A percentile compares a stretch with the other conserved stretches of the same genome.
These are phyloP conservation scores for Phyllosticta capitalensis DNA, from an alignment of 2,329 filamentous ascomycete genomes.

Conservation along the genomic window DNA sequence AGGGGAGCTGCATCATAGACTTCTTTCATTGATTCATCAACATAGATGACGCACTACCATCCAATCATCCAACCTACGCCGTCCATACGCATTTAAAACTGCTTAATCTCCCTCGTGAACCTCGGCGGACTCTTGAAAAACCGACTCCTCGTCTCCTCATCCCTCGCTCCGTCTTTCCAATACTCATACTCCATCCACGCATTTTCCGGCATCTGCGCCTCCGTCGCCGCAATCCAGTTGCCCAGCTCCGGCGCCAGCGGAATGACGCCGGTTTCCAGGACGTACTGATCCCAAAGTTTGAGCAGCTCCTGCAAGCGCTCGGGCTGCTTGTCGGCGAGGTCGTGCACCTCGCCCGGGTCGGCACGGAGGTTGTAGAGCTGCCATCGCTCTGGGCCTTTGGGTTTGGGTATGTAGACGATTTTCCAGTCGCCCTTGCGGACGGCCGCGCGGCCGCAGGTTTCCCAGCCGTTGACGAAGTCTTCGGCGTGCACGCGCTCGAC, in stretches of 20 bases:
- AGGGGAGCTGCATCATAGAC: too few species aligned
- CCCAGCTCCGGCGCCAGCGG: conserved; percentile 50
- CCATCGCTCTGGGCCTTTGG: conserved; percentile 47
- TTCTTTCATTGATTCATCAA: too few species aligned
- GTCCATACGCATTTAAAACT: not conserved
- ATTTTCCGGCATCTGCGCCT: conserved; percentile 57
- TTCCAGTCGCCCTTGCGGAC: conserved; percentile 49
- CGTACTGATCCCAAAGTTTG: conserved; percentile 48
- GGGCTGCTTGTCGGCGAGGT: conserved; percentile 31
- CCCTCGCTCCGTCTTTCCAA: conserved; percentile 46
- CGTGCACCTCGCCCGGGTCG: conserved; percentile 44
- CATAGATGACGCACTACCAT: not conserved
- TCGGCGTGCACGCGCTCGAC: conserved; percentile 37
- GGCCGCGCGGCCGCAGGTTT: conserved; percentile 45
- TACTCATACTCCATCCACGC: conserved; percentile 59
- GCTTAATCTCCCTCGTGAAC: conserved; percentile 19
- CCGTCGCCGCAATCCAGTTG: conserved; percentile 49
- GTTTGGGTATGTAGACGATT: conserved; percentile 48
- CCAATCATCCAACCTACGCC: not conserved
- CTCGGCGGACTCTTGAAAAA: conserved; percentile 24
- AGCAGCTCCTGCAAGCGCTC: conserved; percentile 41
- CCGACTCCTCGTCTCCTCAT: conserved; percentile 22
- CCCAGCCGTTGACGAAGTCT: conserved; percentile 48
- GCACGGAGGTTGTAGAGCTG: conserved; percentile 46
- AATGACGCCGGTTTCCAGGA: conserved; percentile 51